Evolutionary conservation across 2,329 filamentous ascomycete genomes (phyloP).

Genomic region (Tolypocladium amazonense): DNA sequence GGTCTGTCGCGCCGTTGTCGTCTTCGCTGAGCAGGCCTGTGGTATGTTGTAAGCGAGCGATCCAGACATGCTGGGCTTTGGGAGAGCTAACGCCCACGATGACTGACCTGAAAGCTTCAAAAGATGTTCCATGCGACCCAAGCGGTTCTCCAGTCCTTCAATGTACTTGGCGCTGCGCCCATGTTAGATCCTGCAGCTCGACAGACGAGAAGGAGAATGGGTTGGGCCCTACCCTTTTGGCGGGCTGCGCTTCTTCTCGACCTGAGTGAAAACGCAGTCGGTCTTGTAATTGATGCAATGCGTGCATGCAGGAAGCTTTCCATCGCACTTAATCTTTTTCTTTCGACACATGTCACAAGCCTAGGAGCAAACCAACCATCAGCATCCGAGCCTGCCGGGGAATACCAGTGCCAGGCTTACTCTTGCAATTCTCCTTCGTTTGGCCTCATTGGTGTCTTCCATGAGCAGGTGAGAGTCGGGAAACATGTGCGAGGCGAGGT

Average conservation of each 20-base stretch:
- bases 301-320: slow-evolving; percentile 86
- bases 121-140: slow-evolving; percentile 92
- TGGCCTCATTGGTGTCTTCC: slow-evolving; percentile 68
- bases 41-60: background rate
- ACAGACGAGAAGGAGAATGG: background rate
- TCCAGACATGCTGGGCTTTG: background rate
- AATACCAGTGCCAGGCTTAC: slow-evolving; percentile 36
- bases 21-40: slow-evolving; percentile 71
- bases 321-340: slow-evolving; percentile 96
- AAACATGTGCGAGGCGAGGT: slow-evolving; percentile 50
- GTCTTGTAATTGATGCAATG: slow-evolving; percentile 98
- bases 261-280: slow-evolving; percentile 92
- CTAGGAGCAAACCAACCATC: slow-evolving; percentile 27
- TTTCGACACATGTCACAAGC: slow-evolving; percentile 96
- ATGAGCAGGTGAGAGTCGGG: slow-evolving; percentile 44
- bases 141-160: slow-evolving; percentile 85
- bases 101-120: slow-evolving; percentile 64
- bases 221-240: slow-evolving; percentile 71
- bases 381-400: background rate
- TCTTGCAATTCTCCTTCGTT: slow-evolving; percentile 78
- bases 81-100: background rate
- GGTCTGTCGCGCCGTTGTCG: slow-evolving; percentile 73
- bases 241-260: slow-evolving; percentile 96
- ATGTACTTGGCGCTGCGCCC: slow-evolving; percentile 80
- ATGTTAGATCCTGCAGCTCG: slow-evolving; percentile 8